A percentile compares a stretch with the other conserved stretches of the same genome.
These are phyloP conservation scores for Ceratocystis eucalypticola DNA, from an alignment of 2,329 filamentous ascomycete species.

Conservation along the genomic window DNA sequence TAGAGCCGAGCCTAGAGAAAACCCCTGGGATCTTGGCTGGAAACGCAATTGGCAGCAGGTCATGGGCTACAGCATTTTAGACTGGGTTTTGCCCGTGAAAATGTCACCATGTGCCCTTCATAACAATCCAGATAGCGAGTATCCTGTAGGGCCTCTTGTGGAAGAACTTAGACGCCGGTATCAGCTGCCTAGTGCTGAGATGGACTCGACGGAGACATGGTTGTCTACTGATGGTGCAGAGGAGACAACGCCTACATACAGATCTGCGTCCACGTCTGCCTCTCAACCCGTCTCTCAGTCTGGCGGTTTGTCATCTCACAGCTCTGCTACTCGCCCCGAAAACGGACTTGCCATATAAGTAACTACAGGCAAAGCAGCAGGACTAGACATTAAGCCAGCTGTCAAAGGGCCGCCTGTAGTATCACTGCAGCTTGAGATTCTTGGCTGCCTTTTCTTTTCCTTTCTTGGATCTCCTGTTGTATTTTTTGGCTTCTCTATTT, in stretches of 20 bases:
- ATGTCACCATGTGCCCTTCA: slow-evolving; percentile 62
- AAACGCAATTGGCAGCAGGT: slow-evolving; percentile 62
- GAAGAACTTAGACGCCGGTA: slow-evolving; percentile 38
- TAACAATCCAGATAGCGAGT: slow-evolving; percentile 51
- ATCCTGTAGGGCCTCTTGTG: slow-evolving; percentile 50
- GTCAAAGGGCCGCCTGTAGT: too few species aligned
- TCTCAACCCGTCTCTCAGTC: too few species aligned
- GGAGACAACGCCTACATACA: not conserved
- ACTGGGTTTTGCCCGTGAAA: slow-evolving; percentile 71
- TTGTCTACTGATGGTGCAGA: not conserved
- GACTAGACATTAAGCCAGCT: too few species aligned
- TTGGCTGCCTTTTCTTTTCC: slow-evolving; percentile 1
- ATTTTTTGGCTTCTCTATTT: not conserved
- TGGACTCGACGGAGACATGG: not conserved
- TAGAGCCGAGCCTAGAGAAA: slow-evolving; percentile 57
- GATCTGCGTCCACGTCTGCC: not conserved
- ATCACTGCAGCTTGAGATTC: not conserved
- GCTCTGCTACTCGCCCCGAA: too few species aligned
- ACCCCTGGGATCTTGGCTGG: slow-evolving; percentile 68
- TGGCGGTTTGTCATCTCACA: too few species aligned
- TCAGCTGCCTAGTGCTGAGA: slow-evolving; percentile 23
- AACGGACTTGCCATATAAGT: too few species aligned
- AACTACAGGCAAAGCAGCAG: too few species aligned
- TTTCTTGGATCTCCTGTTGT: slow-evolving; percentile 15
- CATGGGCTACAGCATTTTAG: slow-evolving; percentile 56